phyloP scores from a whole-genome alignment of 768 basidiomycete species.

The Trametes cingulata region DNA sequence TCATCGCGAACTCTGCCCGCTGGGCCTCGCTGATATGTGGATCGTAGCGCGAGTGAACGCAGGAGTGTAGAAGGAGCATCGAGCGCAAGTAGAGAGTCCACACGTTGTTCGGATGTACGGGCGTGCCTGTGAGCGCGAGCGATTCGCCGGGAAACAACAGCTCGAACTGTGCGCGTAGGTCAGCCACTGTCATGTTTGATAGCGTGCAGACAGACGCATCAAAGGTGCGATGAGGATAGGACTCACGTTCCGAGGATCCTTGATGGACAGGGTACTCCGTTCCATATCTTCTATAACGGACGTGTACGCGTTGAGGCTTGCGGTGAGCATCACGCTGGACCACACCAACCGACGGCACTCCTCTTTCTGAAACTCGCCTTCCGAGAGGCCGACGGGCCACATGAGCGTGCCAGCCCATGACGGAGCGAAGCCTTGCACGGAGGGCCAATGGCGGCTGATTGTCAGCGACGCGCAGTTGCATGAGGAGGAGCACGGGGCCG shows the following conservation, averaged over 20 bases:
- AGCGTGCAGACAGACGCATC: too few relatives aligned
- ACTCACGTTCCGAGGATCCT: slow-evolving; percentile 65
- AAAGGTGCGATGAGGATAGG: not conserved
- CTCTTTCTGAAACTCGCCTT: slow-evolving; percentile 67
- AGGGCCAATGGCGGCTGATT: slow-evolving; percentile 52
- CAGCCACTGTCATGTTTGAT: not conserved
- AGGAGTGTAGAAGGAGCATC: slow-evolving; percentile 72
- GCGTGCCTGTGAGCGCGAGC: slow-evolving; percentile 32
- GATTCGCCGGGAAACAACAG: slow-evolving; percentile 73
- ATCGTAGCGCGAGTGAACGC: slow-evolving; percentile 57
- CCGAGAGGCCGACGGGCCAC: slow-evolving; percentile 49
- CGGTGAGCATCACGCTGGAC: slow-evolving; percentile 63
- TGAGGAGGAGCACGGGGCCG: not conserved
- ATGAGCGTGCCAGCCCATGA: slow-evolving; percentile 64
- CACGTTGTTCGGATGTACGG: slow-evolving; percentile 59
- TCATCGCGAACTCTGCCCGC: slow-evolving; percentile 62
- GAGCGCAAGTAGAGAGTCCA: slow-evolving; percentile 73
- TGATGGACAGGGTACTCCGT: slow-evolving; percentile 36
- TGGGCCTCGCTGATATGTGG: slow-evolving; percentile 44
- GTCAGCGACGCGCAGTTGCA: slow-evolving; percentile 38
- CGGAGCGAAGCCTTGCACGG: slow-evolving; percentile 53
- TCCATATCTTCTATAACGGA: slow-evolving; percentile 37
- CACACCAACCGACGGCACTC: slow-evolving; percentile 73
- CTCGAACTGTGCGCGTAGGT: slow-evolving; percentile 48
- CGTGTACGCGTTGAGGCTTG: slow-evolving; percentile 62